These are phyloP conservation scores for Garcia nutans DNA, from an alignment of 345 rosid genomes.

Conservation along the genomic window DNA sequence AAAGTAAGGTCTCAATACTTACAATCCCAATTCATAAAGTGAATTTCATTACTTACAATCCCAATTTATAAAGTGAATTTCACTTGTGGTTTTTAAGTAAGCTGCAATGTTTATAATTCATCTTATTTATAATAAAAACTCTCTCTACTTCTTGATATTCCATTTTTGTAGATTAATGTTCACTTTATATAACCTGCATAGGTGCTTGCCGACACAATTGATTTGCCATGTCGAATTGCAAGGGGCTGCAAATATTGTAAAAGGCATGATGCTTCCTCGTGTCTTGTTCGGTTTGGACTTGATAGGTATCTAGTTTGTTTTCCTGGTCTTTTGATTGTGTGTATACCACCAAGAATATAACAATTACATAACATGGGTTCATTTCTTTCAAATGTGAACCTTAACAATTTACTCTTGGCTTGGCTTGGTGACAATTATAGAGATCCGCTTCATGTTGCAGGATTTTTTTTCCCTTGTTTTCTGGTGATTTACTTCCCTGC, in stretches of 20 bases:
- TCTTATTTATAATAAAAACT: neutral
- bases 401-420: neutral
- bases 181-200: constrained; percentile 34
- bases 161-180: neutral
- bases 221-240: constrained; percentile 97
- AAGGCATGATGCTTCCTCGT: constrained; percentile 84
- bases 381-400: neutral
- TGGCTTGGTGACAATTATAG: neutral
- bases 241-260: constrained; percentile 95
- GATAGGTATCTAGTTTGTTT: constrained; percentile 54
- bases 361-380: neutral
- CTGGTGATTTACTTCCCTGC: neutral
- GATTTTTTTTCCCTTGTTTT: neutral
- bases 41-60: neutral
- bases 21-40: neutral
- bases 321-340: neutral
- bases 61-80: neutral
- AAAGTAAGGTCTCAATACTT: constrained; percentile 44
- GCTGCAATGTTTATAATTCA: neutral
- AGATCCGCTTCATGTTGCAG: neutral
- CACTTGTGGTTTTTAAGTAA: neutral
- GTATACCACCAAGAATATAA: neutral
- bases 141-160: neutral
- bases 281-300: constrained; percentile 93
- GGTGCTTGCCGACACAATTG: constrained; percentile 92